These are phyloP conservation scores for Cryphonectria nitschkei DNA, from an alignment of 2,329 filamentous ascomycete species.

Conservation along the genomic window DNA sequence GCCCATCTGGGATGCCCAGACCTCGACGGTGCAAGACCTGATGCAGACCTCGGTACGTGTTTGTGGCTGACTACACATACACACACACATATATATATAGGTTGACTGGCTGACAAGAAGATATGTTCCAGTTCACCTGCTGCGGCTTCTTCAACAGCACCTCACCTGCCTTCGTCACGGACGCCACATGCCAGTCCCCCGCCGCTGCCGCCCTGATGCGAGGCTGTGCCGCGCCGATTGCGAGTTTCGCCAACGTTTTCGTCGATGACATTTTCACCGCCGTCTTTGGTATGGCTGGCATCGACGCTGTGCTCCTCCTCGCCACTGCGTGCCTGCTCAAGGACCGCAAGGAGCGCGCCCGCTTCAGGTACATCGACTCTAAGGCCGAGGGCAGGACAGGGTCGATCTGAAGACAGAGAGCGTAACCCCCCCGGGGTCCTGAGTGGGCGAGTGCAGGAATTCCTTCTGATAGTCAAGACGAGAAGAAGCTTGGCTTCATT, in stretches of 20 bases:
- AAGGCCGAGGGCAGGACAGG: conserved; percentile 60
- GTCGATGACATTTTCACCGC: conserved; percentile 79
- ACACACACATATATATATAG: too few relatives aligned
- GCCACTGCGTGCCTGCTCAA: conserved; percentile 77
- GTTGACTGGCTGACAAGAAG: conserved; percentile 31
- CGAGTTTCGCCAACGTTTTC: conserved; percentile 70
- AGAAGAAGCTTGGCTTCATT: neutral
- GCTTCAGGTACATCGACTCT: conserved; percentile 81
- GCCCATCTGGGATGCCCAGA: conserved; percentile 63
- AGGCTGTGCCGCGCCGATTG: conserved; percentile 71
- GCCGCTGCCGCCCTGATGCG: conserved; percentile 70
- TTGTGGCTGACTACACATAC: too few relatives aligned
- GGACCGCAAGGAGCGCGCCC: conserved; percentile 77
- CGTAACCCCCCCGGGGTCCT: neutral
- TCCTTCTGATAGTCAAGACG: neutral
- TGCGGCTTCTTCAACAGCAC: conserved; percentile 79
- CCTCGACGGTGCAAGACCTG: conserved; percentile 62
- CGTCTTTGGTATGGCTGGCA: conserved; percentile 76
- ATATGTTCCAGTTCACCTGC: conserved; percentile 68
- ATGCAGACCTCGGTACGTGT: conserved; percentile 69
- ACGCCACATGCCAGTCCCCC: conserved; percentile 69
- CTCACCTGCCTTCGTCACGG: conserved; percentile 71
- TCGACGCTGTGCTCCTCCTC: conserved; percentile 71
- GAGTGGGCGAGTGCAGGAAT: neutral
- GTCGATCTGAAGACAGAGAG: neutral